Base-by-base conservation (phyloP, 192 early-diverging fungal genomes). In the Entomortierella lignicola region DNA sequence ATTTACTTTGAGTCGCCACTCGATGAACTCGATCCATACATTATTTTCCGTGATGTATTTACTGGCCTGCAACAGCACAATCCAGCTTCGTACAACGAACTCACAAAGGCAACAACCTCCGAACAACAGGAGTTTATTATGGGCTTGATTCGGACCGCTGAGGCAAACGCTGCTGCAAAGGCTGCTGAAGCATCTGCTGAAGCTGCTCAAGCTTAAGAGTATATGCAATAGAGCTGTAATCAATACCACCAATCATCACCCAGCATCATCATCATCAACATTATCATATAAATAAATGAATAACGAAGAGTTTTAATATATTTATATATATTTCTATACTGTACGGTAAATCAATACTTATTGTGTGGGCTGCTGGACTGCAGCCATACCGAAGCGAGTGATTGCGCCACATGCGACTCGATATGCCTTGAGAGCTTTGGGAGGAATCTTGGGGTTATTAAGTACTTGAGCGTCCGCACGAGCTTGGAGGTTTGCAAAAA, bases 1-100 rank as follows among this genome's bases (percentile, higher is more conserved):
- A 84, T 91, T 29, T 82, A 89, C 25, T 91, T 91, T 56, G 93
- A 94, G 71, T 91, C 92, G 48, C 93, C 93, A 18, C 81, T 95
- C 60, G 94, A 95, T 75, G 81, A 89, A 51, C 67, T 95, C 32
- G 87, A 95, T 59, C 86, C 90, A 10, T 93, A 94, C 71, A 69
- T 91, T 34, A 77, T 83, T 66, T 91, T 95, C 81, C 85, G 90
- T 43, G 87, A 91, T 62, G 85, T 85, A 43, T 90, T 94, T 44
- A 73, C 75, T 2, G 84, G 81, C 23, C 43, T 89, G 17, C 86
- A 89, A 65, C 88, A 88, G 58, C 81, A 77, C 63, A 85, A 88
- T 67, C 79, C 82, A 30, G 65, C 60, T 15, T 89, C 88, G 0
- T 89, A 89, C 71, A 73, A 73, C 20, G 74, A 84, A 50, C 74